Percentiles rank a stretch among this genome's conserved stretches.
Evolutionary conservation across 2,329 filamentous ascomycete genomes (phyloP).

Genomic region (Endocalyx cinctus): DNA sequence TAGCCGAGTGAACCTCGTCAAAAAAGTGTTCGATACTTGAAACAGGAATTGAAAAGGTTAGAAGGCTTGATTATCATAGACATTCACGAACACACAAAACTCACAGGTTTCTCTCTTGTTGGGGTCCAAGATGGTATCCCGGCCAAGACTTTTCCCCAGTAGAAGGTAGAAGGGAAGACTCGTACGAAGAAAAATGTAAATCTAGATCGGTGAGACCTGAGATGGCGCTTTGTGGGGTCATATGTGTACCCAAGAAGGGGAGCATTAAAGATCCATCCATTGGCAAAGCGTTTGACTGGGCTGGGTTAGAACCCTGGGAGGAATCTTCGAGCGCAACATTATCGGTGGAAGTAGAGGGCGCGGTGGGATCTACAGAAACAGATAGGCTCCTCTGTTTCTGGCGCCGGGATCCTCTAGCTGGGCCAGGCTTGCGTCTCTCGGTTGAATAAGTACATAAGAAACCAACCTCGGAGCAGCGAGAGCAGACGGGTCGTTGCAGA

Average conservation of each 20-base stretch:
- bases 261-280: background rate
- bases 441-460: constrained; percentile 25
- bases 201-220: constrained; percentile 5
- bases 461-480: constrained; percentile 26
- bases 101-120: constrained; percentile 17
- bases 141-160: constrained; percentile 7
- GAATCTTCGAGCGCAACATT: constrained; percentile 4
- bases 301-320: background rate
- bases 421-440: constrained; percentile 26
- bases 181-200: constrained; percentile 8
- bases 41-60: background rate
- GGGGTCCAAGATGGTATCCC: constrained; percentile 13
- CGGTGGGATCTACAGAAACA: too few species aligned
- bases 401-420: constrained; percentile 21
- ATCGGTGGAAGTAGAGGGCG: background rate
- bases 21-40: constrained; percentile 23
- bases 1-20: constrained; percentile 23
- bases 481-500: constrained; percentile 25
- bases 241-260: constrained; percentile 1
- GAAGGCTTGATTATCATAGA: background rate
- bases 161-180: background rate
- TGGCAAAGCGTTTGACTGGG: background rate
- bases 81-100: constrained; percentile 1
- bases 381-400: too few species aligned
- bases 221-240: background rate